A percentile compares a stretch with the other conserved stretches of the same genome.
Evolutionary conservation across 148 eudicot genomes (phyloP).

Genomic region (Pouteria glomerata): DNA sequence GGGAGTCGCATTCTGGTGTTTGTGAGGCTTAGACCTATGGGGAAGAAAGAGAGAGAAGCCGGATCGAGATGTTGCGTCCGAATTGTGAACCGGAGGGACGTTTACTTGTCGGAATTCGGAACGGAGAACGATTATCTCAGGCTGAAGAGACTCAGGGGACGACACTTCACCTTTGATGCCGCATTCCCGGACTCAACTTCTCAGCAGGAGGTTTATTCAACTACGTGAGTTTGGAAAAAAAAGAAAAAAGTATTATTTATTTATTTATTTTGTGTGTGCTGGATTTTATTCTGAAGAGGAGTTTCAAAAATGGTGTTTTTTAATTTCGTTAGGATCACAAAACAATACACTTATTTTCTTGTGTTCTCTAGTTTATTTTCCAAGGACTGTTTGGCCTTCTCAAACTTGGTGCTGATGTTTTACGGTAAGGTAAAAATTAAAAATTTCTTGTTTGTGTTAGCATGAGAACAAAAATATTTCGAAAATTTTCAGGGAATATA

Average conservation of each 20-base stretch:
- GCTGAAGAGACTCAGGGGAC: slow-evolving; percentile 73
- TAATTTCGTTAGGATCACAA: neutral
- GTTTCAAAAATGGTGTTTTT: neutral
- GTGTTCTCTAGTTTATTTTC: neutral
- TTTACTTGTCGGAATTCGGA: slow-evolving; percentile 70
- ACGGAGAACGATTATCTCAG: slow-evolving; percentile 72
- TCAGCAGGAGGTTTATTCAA: slow-evolving; percentile 73
- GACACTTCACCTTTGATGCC: slow-evolving; percentile 90
- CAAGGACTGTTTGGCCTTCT: neutral
- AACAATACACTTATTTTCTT: neutral
- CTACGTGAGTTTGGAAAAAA: slow-evolving; percentile 52
- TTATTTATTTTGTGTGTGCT: neutral
- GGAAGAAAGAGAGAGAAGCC: slow-evolving; percentile 62
- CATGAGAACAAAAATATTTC: neutral
- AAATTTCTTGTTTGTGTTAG: no score
- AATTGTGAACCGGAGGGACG: slow-evolving; percentile 62
- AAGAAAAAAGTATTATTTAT: neutral
- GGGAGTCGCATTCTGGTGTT: slow-evolving; percentile 65
- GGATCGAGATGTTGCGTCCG: slow-evolving; percentile 65
- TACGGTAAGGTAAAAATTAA: no score
- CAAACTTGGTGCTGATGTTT: neutral
- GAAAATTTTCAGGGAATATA: neutral
- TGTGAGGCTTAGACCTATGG: slow-evolving; percentile 87
- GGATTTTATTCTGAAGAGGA: neutral
- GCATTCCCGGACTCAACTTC: slow-evolving; percentile 65